phyloP scores from a whole-genome alignment of 441 rosid genomes.

The Adansonia grandidieri region DNA sequence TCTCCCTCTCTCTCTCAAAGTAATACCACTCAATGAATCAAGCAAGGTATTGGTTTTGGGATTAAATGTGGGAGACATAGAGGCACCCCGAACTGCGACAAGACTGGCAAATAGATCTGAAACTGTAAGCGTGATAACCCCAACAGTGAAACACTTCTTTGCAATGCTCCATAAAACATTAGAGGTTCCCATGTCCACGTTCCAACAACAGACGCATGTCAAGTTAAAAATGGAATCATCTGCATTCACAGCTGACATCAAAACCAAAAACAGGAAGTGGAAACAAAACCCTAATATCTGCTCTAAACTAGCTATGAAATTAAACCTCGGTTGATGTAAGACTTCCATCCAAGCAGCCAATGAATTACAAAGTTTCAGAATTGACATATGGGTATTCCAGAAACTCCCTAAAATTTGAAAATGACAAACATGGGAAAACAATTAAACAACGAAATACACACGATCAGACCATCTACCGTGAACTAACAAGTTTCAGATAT shows the following conservation, averaged over 20 bases:
- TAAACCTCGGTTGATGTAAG: not conserved
- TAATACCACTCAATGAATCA: conserved; percentile 37
- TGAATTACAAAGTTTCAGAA: not conserved
- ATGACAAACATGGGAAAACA: not conserved
- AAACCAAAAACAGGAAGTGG: conserved; percentile 9
- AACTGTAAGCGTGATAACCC: conserved; percentile 53
- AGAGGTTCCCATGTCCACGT: conserved; percentile 42
- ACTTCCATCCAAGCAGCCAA: not conserved
- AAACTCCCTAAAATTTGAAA: not conserved
- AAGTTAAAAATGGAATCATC: conserved; percentile 32
- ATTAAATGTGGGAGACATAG: conserved; percentile 71
- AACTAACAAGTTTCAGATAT: conserved; percentile 1
- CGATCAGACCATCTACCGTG: not conserved
- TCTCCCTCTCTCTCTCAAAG: conserved; percentile 5
- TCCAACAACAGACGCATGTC: conserved; percentile 21
- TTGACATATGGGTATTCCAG: not conserved
- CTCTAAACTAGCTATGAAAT: not conserved
- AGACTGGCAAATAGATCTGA: conserved; percentile 58
- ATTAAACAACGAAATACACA: not conserved
- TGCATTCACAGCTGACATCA: conserved; percentile 24
- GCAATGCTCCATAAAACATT: conserved; percentile 44
- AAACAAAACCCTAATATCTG: not conserved
- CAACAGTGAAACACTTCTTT: conserved; percentile 49
- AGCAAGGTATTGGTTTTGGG: conserved; percentile 36
- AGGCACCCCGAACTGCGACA: conserved; percentile 50